Conservation (phyloP, 2,329 filamentous ascomycete species). For the Penicillium sp. region DNA sequence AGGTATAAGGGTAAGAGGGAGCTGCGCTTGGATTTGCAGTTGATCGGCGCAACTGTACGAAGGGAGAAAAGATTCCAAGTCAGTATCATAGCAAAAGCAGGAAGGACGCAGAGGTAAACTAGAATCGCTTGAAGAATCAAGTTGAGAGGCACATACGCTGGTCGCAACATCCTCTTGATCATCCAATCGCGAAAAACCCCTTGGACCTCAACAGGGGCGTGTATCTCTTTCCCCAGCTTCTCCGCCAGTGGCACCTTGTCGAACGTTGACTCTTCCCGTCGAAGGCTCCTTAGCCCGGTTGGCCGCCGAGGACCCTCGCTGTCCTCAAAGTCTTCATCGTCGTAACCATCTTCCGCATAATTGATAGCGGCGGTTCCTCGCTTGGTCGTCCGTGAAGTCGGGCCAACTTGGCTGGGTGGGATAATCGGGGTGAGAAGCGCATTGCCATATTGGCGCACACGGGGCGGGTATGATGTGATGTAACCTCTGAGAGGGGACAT, state of each 20-base stretch:
- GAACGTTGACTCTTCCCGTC: constrained; percentile 62
- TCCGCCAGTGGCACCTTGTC: constrained; percentile 53
- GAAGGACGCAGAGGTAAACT: no score
- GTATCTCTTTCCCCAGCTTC: constrained; percentile 74
- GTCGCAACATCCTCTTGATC: constrained; percentile 54
- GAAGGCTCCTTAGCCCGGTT: constrained; percentile 72
- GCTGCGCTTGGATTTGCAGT: constrained; percentile 56
- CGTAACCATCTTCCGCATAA: constrained; percentile 92
- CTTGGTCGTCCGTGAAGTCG: constrained; percentile 76
- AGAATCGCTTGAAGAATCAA: no score
- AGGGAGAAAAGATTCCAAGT: no score
- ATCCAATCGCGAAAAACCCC: constrained; percentile 96
- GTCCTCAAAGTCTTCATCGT: constrained; percentile 57
- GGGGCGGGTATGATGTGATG: constrained; percentile 81
- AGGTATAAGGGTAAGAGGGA: constrained; percentile 84
- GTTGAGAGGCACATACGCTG: constrained; percentile 37
- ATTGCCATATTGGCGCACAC: constrained; percentile 82
- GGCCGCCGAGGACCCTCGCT: constrained; percentile 62
- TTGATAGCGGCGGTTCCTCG: constrained; percentile 93
- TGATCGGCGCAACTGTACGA: constrained; percentile 53
- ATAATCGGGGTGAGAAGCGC: constrained; percentile 79
- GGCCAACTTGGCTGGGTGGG: constrained; percentile 57
- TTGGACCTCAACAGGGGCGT: constrained; percentile 72
- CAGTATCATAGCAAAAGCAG: constrained; percentile 9
- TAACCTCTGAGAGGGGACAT: constrained; percentile 69